Conservation (phyloP, 1,284 basidiomycete genomes). For the Leccinum pseudoinsigne region DNA sequence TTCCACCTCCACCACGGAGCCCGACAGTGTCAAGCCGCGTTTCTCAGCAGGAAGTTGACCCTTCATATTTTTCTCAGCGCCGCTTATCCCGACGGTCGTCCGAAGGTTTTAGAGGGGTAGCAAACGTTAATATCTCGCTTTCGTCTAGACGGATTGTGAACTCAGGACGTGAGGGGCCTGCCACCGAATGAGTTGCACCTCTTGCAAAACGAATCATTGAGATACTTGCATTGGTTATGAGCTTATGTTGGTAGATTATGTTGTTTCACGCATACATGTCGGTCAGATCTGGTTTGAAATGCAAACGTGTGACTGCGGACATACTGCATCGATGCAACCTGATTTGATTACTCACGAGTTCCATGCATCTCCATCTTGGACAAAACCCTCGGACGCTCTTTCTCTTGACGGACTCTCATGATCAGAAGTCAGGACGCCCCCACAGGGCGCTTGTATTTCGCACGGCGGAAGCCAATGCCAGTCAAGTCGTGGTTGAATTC, state of each 20-base stretch:
- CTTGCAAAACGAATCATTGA: background rate
- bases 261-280: conserved; percentile 3
- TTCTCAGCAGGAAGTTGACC: conserved; percentile 11
- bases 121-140: conserved; percentile 8
- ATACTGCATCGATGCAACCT: background rate
- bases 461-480: conserved; percentile 52
- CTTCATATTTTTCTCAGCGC: conserved; percentile 7
- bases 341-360: background rate
- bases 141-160: conserved; percentile 22
- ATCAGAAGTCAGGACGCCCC: conserved; percentile 60
- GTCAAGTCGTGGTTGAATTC: conserved; percentile 83
- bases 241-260: conserved; percentile 5
- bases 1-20: conserved; percentile 28
- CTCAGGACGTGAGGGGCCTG: conserved; percentile 5
- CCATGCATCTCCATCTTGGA: conserved; percentile 71
- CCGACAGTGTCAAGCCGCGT: conserved; percentile 12
- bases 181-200: conserved; percentile 18
- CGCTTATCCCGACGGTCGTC: conserved; percentile 18
- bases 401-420: conserved; percentile 68
- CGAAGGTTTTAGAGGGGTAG: conserved; percentile 8
- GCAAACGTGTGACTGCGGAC: conserved; percentile 4
- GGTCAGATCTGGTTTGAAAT: background rate
- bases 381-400: conserved; percentile 67
- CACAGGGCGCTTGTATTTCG: conserved; percentile 69
- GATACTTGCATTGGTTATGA: background rate